Percentiles rank a stretch among this genome's conserved stretches.
These are phyloP conservation scores for Phaeosphaeriaceae sp. DNA, from an alignment of 2,329 filamentous ascomycete species.

Conservation along the genomic window DNA sequence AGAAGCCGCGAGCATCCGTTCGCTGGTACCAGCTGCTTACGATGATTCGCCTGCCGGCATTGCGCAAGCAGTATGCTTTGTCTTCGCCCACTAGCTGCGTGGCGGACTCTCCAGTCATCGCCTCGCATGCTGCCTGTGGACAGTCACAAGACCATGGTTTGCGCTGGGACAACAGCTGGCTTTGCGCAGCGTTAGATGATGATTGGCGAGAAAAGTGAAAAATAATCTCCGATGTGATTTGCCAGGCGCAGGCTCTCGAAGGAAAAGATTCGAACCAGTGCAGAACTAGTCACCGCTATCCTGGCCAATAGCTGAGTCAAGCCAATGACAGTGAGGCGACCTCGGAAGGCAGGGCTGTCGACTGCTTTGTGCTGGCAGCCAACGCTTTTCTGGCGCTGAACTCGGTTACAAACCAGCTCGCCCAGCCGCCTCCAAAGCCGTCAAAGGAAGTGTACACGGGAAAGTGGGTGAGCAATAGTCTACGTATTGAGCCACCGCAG, in stretches of 20 bases:
- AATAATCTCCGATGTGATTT: slow-evolving; percentile 44
- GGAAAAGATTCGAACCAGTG: background rate
- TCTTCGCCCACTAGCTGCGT: slow-evolving; percentile 17
- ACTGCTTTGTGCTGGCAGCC: slow-evolving; percentile 35
- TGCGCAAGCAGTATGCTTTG: slow-evolving; percentile 37
- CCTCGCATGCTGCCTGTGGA: slow-evolving; percentile 23
- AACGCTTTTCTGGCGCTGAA: slow-evolving; percentile 34
- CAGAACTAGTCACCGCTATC: background rate
- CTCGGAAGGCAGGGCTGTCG: slow-evolving; percentile 23
- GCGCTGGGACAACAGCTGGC: slow-evolving; percentile 16
- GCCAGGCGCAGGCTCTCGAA: slow-evolving; percentile 39
- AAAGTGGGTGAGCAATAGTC: background rate
- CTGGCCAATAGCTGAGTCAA: background rate
- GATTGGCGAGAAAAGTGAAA: slow-evolving; percentile 35
- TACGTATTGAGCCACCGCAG: background rate
- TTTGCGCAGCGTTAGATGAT: slow-evolving; percentile 21
- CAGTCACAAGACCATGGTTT: slow-evolving; percentile 33
- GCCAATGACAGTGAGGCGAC: slow-evolving; percentile 29
- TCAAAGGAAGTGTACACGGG: background rate
- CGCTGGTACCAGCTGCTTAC: slow-evolving; percentile 7
- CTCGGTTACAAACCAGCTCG: slow-evolving; percentile 34
- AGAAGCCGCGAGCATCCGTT: slow-evolving; percentile 1
- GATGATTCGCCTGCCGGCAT: slow-evolving; percentile 16
- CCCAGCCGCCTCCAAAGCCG: slow-evolving; percentile 12
- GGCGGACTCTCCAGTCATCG: slow-evolving; percentile 13